Evolutionary conservation across 176 grass and related monocot genomes (phyloP), one percentile per base, ranked within the genome.

Genomic region (Alopecurus myosuroides): DNA sequence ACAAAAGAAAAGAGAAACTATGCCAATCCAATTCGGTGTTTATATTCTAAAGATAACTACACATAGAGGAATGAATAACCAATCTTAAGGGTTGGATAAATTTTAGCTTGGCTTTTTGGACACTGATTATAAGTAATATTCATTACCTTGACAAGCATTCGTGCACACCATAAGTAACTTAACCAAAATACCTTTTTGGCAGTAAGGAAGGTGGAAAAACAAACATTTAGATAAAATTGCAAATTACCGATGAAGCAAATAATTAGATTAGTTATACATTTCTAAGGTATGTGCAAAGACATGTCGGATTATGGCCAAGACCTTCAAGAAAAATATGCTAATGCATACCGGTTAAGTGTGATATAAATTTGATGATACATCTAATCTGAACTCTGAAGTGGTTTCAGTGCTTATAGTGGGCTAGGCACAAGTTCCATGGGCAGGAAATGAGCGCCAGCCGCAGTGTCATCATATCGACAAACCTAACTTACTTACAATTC

Each of bases 1-100:
- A 23, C 29, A 71, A 55, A n/a, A 73, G 14, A 75, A 81, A 8
- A 69, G 17, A 68, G 18, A 37, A 40, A 72, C 34, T 20, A 58
- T 69, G 22, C 7, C 42, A 45, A 65, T 79, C 55, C 4, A 71
- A 42, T 30, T 82, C 9, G 1, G 68, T 39, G 5, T 45, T 29
- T 80, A 56, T 75, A 45, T 55, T 80, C 20, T 46, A 41, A 55
- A 74, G 20, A 79, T 19, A 65, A 84, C n/a, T 50, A 78, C 2
- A 66, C n/a, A 11, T 39, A 63, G 51, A 64, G n/a, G 52, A 78
- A 40, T 9, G 52, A 78, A 39, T 25, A 53, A 3, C 26, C 25
- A 35, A 10, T 28, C 7, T 65, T 23, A 2, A 65, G 34, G 5
- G 28, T 29, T 63, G 17, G 50, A 79, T 40, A 45, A 55, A 35